Conservation (phyloP, 2,329 filamentous ascomycete genomes). For the Colletotrichum liriopes region DNA sequence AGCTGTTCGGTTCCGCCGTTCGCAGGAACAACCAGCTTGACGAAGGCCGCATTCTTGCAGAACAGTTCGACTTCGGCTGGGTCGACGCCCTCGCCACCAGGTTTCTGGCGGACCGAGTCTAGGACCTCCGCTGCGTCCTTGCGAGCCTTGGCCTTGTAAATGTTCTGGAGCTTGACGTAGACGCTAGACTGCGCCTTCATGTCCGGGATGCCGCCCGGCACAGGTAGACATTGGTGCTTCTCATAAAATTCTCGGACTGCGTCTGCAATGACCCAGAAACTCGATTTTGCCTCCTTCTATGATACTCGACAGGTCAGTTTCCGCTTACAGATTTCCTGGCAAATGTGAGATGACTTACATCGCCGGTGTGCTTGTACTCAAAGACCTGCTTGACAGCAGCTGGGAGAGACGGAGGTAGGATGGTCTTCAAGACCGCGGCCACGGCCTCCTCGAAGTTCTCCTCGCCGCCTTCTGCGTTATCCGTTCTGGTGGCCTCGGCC, state of each 20-base stretch:
- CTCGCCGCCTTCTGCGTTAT: constrained; percentile 88
- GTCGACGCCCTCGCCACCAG: constrained; percentile 70
- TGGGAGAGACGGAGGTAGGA: constrained; percentile 78
- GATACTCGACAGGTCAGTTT: constrained; percentile 42
- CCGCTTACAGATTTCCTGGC: constrained; percentile 21
- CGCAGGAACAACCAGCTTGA: constrained; percentile 83
- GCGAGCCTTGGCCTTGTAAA: constrained; percentile 92
- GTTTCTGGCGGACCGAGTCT: constrained; percentile 69
- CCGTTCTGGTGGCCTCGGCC: constrained; percentile 75
- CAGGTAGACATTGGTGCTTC: constrained; percentile 80
- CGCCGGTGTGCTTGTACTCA: constrained; percentile 68
- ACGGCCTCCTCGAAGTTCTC: constrained; percentile 98
- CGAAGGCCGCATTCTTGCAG: constrained; percentile 94
- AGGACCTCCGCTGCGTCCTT: constrained; percentile 84
- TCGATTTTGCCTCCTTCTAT: constrained; percentile 64
- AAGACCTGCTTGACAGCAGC: constrained; percentile 84
- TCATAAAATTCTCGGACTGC: constrained; percentile 85
- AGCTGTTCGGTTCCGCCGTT: constrained; percentile 62
- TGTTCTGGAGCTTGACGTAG: constrained; percentile 91
- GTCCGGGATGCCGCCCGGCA: constrained; percentile 91
- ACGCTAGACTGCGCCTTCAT: constrained; percentile 96
- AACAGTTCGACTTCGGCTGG: constrained; percentile 88
- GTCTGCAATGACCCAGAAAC: constrained; percentile 91
- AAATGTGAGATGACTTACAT: constrained; percentile 68
- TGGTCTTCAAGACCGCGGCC: constrained; percentile 88